These are phyloP conservation scores for Friedmanniomyces endolithicus DNA, from an alignment of 495 filamentous ascomycete genomes.

Conservation along the genomic window DNA sequence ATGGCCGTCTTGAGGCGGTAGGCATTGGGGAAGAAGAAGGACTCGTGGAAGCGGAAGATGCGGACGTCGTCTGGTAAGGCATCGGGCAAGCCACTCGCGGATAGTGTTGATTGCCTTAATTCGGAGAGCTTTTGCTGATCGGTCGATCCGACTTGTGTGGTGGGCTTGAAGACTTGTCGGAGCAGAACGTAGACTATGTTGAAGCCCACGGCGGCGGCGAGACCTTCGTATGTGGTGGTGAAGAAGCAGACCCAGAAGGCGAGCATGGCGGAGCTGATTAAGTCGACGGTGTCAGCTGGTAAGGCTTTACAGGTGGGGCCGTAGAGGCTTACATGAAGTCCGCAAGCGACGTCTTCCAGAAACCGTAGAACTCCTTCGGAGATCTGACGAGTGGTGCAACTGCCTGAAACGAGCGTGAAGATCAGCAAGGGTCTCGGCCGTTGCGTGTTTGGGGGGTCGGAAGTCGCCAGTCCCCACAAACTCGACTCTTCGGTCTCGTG, in stretches of 20 bases:
- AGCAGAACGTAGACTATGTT: conserved; percentile 36
- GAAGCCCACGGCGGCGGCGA: conserved; percentile 35
- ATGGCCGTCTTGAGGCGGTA: conserved; percentile 32
- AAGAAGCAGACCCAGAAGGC: conserved; percentile 40
- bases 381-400: conserved; percentile 36
- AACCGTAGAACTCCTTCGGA: conserved; percentile 33
- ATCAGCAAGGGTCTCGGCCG: too few relatives aligned
- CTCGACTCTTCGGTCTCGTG: too few relatives aligned
- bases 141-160: conserved; percentile 14
- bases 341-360: conserved; percentile 38
- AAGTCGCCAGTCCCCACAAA: too few relatives aligned
- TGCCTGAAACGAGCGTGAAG: conserved; percentile 13
- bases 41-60: conserved; percentile 34
- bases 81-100: conserved; percentile 7
- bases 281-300: too few relatives aligned
- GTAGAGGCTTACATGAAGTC: conserved; percentile 29
- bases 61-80: conserved; percentile 30
- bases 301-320: too few relatives aligned
- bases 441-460: too few relatives aligned
- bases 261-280: conserved; percentile 31
- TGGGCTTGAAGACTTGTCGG: conserved; percentile 32
- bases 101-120: not conserved
- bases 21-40: conserved; percentile 39
- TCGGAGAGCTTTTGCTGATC: conserved; percentile 6
- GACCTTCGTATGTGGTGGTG: conserved; percentile 37